Conservation (phyloP, 2,329 filamentous ascomycete genomes). For the Plectosphaerella plurivora region DNA sequence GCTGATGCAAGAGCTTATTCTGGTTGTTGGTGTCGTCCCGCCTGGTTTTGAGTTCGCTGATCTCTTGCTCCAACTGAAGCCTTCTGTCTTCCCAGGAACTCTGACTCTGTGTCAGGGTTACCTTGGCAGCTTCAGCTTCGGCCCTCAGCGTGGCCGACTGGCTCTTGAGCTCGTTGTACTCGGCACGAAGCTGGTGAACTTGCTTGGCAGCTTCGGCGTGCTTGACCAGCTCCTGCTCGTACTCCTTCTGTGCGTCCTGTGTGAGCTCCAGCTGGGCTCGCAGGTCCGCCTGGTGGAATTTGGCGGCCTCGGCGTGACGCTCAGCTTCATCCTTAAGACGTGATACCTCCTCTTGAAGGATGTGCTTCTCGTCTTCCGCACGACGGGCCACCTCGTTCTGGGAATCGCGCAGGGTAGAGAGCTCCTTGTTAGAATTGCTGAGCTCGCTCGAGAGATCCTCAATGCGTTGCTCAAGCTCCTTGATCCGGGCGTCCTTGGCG, state of each 20-base stretch:
- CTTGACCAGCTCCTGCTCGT: conserved; percentile 90
- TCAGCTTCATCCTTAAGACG: conserved; percentile 82
- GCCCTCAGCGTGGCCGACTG: conserved; percentile 70
- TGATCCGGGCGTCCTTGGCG: conserved; percentile 75
- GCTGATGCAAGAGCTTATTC: conserved; percentile 84
- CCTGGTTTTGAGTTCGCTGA: conserved; percentile 71
- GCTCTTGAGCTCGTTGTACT: conserved; percentile 78
- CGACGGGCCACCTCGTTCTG: conserved; percentile 69
- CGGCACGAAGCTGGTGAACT: conserved; percentile 71
- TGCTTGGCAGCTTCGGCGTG: conserved; percentile 92
- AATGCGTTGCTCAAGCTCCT: conserved; percentile 76
- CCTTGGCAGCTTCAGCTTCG: conserved; percentile 82
- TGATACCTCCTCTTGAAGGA: conserved; percentile 72
- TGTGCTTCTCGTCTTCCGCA: conserved; percentile 77
- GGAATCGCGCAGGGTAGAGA: conserved; percentile 74
- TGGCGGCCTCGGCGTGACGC: conserved; percentile 71
- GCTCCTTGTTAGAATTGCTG: conserved; percentile 73
- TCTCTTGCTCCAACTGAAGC: conserved; percentile 77
- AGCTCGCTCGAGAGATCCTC: conserved; percentile 83
- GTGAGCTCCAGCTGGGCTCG: conserved; percentile 93
- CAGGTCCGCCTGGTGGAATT: conserved; percentile 85
- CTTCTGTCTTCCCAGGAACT: conserved; percentile 83
- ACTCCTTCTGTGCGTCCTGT: conserved; percentile 87
- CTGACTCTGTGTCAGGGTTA: conserved; percentile 73
- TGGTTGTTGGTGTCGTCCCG: conserved; percentile 83